These are phyloP conservation scores for Corchorus capsularis DNA, from an alignment of 345 rosid species.

Conservation along the genomic window DNA sequence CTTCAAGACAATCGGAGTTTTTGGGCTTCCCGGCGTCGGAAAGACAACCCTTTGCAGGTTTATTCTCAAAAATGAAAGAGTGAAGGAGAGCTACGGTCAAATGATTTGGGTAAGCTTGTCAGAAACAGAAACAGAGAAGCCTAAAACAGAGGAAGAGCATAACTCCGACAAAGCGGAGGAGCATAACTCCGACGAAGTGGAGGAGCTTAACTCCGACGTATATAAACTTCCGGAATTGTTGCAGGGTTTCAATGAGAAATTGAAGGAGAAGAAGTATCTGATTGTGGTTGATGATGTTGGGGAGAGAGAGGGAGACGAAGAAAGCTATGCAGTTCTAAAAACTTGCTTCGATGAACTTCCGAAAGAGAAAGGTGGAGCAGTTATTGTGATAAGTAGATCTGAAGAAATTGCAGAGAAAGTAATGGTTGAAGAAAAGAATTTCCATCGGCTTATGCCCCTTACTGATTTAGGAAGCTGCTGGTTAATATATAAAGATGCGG, in stretches of 20 bases:
- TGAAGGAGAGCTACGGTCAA: conserved; percentile 30
- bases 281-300: conserved; percentile 48
- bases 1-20: conserved; percentile 37
- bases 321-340: conserved; percentile 30
- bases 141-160: conserved; percentile 8
- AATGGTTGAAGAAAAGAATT: conserved; percentile 44
- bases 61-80: conserved; percentile 29
- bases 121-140: conserved; percentile 6
- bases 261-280: conserved; percentile 35
- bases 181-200: conserved; percentile 27
- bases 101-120: conserved; percentile 50
- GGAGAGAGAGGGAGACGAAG: conserved; percentile 13
- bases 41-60: conserved; percentile 48
- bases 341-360: background rate
- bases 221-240: background rate
- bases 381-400: conserved; percentile 44
- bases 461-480: conserved; percentile 34
- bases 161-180: conserved; percentile 25
- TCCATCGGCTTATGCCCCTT: conserved; percentile 37
- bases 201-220: background rate
- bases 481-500: conserved; percentile 39
- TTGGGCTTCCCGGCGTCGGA: conserved; percentile 45
- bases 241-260: conserved; percentile 15
- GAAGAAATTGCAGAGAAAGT: conserved; percentile 29
- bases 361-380: conserved; percentile 29